Conservation (phyloP, 2,329 filamentous ascomycete species). For the Cladosporium oxysporum region DNA sequence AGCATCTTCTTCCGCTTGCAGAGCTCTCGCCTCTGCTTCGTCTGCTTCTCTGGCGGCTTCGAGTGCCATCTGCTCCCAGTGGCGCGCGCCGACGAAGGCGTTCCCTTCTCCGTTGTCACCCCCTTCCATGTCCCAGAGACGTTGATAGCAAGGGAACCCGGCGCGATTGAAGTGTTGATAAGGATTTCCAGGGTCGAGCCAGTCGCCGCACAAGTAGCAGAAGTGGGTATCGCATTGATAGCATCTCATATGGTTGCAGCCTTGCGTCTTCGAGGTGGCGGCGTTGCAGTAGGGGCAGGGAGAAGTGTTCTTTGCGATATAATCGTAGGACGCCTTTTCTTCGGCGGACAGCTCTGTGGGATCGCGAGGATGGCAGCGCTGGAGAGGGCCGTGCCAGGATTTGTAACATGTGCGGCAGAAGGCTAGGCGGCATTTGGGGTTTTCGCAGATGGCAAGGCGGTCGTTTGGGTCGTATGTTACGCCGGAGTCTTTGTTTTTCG, state of each 20-base stretch:
- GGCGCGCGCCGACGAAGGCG: conserved; percentile 43
- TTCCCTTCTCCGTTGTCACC: conserved; percentile 61
- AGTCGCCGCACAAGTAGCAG: conserved; percentile 91
- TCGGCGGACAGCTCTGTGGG: conserved; percentile 75
- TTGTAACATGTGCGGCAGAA: conserved; percentile 77
- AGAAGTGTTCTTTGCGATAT: conserved; percentile 77
- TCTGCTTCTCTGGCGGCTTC: conserved; percentile 37
- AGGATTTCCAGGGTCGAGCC: conserved; percentile 77
- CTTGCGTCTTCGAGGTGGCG: conserved; percentile 79
- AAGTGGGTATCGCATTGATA: conserved; percentile 89
- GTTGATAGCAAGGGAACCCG: conserved; percentile 71
- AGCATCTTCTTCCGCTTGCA: conserved; percentile 1
- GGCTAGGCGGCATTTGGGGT: conserved; percentile 83
- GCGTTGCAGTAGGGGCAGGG: conserved; percentile 85
- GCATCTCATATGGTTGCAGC: conserved; percentile 97
- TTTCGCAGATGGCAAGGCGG: conserved; percentile 81
- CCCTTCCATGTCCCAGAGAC: conserved; percentile 85
- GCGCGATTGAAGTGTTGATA: conserved; percentile 85
- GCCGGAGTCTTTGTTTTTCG: conserved; percentile 16
- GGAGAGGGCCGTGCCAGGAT: conserved; percentile 92
- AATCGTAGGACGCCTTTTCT: conserved; percentile 83
- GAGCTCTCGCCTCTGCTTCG: conserved; percentile 30
- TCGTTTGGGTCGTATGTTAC: conserved; percentile 47
- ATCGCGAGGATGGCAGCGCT: conserved; percentile 67
- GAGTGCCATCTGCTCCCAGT: conserved; percentile 46